Conservation (phyloP, 352 stramenopile species). For the Plasmopara viticola region DNA sequence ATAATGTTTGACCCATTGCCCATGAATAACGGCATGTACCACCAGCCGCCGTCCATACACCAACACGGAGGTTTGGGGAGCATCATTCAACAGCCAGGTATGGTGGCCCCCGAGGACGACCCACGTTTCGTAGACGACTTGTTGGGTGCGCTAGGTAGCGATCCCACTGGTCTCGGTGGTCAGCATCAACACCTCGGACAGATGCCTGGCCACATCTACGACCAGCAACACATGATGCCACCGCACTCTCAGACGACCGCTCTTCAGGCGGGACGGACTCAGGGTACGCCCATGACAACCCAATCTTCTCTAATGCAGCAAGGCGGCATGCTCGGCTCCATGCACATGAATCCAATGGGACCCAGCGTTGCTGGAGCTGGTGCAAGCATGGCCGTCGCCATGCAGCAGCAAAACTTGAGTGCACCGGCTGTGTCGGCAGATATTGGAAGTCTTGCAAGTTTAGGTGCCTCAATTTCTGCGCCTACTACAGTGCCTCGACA, state of each 20-base stretch:
- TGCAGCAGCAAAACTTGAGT: conserved; percentile 21
- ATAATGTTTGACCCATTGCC: conserved; percentile 72
- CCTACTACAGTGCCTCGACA: conserved; percentile 11
- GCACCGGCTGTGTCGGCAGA: not conserved
- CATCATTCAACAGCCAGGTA: conserved; percentile 41
- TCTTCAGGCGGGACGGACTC: conserved; percentile 17
- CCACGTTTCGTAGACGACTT: conserved; percentile 47
- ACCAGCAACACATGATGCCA: conserved; percentile 53
- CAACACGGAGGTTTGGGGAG: conserved; percentile 33
- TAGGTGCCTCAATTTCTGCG: conserved; percentile 9
- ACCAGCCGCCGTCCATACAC: conserved; percentile 28
- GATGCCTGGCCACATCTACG: conserved; percentile 50
- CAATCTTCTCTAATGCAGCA: conserved; percentile 35
- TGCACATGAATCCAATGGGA: conserved; percentile 33
- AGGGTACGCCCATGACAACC: conserved; percentile 24
- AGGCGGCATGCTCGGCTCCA: conserved; percentile 14
- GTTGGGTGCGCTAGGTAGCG: conserved; percentile 48
- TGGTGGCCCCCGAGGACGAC: conserved; percentile 58
- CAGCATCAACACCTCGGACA: conserved; percentile 54
- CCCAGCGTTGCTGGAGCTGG: conserved; percentile 7
- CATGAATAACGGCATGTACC: conserved; percentile 57
- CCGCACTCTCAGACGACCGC: conserved; percentile 29
- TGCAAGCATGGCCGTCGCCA: conserved; percentile 14
- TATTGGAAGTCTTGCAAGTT: conserved; percentile 11
- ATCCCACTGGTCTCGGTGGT: conserved; percentile 38